Percentiles rank a stretch among this genome's conserved stretches.
These are phyloP conservation scores for Vitis rupestris DNA, from an alignment of 164 flowering plant genomes.

Conservation along the genomic window DNA sequence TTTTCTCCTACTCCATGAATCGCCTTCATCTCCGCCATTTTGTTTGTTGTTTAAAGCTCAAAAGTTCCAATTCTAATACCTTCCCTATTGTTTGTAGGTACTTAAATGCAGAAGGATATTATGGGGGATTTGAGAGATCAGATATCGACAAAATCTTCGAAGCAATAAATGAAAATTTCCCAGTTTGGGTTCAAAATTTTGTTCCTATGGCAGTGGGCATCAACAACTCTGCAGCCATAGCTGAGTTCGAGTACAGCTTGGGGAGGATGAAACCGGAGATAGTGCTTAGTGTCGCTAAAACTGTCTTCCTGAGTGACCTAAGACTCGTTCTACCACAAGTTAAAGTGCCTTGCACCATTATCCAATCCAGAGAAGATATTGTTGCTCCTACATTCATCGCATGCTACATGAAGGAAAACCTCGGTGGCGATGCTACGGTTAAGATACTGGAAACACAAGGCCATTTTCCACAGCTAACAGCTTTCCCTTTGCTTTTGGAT, in stretches of 20 bases:
- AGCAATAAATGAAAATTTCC: constrained; percentile 22
- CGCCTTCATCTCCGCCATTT: too few species aligned
- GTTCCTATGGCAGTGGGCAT: constrained; percentile 26
- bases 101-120: constrained; percentile 27
- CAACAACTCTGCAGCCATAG: constrained; percentile 17
- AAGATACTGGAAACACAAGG: constrained; percentile 34
- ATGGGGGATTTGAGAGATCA: constrained; percentile 33
- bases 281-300: constrained; percentile 24
- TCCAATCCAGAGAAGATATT: constrained; percentile 30
- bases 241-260: constrained; percentile 23
- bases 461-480: constrained; percentile 45
- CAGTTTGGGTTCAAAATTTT: constrained; percentile 27
- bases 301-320: constrained; percentile 29
- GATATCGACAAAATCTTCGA: constrained; percentile 17
- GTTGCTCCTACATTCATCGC: constrained; percentile 37
- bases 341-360: constrained; percentile 34
- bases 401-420: constrained; percentile 25
- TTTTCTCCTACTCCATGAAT: neutral
- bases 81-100: constrained; percentile 24
- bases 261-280: constrained; percentile 33
- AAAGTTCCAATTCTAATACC: neutral
- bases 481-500: constrained; percentile 20
- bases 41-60: too few species aligned
- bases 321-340: constrained; percentile 24
- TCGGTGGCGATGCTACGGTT: constrained; percentile 22